Percentiles rank a stretch among this genome's conserved stretches.
Evolutionary conservation across 257 asterid genomes (phyloP).

Genomic region (Solanum microdontum): DNA sequence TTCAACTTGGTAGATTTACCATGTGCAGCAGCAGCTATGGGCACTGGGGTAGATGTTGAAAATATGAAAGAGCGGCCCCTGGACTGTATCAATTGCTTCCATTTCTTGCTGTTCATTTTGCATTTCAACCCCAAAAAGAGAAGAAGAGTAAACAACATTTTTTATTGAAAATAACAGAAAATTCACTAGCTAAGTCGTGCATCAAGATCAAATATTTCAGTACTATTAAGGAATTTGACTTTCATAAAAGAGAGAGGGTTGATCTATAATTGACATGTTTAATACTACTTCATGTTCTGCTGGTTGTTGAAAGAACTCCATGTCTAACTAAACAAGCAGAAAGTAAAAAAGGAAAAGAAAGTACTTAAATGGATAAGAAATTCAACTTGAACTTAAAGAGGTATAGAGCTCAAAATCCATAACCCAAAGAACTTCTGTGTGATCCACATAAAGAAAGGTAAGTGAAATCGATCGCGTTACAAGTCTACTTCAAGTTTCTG

Average conservation of each 20-base stretch:
- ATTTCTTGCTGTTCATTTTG: conserved; percentile 61
- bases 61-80: conserved; percentile 96
- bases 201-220: background rate
- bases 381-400: background rate
- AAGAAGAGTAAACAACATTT: background rate
- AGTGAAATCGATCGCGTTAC: background rate
- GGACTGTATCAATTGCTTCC: conserved; percentile 95
- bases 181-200: background rate
- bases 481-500: background rate
- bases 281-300: background rate
- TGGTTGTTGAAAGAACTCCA: background rate
- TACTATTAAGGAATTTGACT: background rate
- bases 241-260: background rate
- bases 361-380: background rate
- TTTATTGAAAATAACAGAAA: background rate
- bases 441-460: background rate
- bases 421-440: background rate
- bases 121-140: background rate
- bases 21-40: conserved; percentile 87
- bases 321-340: background rate
- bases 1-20: conserved; percentile 27
- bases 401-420: background rate
- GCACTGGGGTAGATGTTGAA: conserved; percentile 91
- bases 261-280: background rate
- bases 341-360: background rate